Percentiles rank a stretch among this genome's conserved stretches.
Evolutionary conservation across 805 yeast species (phyloP).

Genomic region (Metschnikowia vanudenii): DNA sequence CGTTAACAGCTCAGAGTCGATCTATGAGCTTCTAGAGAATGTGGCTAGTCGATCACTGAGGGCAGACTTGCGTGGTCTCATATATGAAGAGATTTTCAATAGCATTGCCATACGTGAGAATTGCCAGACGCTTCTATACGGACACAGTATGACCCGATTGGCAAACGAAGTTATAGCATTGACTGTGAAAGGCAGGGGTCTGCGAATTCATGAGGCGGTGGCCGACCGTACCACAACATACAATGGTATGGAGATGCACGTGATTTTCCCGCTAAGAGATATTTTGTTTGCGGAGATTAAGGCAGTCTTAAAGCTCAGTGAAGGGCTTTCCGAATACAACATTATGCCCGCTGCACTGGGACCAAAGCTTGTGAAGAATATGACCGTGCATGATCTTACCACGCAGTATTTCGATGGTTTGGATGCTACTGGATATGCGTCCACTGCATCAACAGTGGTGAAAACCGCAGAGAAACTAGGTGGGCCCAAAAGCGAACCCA

Average conservation of each 20-base stretch:
- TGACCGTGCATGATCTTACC: conserved; percentile 80
- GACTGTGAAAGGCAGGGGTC: conserved; percentile 86
- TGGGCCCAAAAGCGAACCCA: conserved; percentile 37
- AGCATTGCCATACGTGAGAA: conserved; percentile 43
- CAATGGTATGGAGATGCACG: conserved; percentile 35
- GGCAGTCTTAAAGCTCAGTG: conserved; percentile 48
- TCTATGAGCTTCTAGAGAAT: conserved; percentile 36
- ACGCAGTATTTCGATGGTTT: conserved; percentile 67
- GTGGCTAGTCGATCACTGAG: conserved; percentile 57
- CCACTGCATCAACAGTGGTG: conserved; percentile 88
- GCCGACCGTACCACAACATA: conserved; percentile 41
- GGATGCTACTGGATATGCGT: conserved; percentile 73
- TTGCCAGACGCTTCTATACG: conserved; percentile 62
- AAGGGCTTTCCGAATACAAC: conserved; percentile 33
- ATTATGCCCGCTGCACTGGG: conserved; percentile 16
- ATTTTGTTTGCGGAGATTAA: conserved; percentile 66
- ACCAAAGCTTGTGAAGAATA: conserved; percentile 55
- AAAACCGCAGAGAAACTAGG: conserved; percentile 80
- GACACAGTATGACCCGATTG: conserved; percentile 77
- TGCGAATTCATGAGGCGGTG: conserved; percentile 52
- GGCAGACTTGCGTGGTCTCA: conserved; percentile 56
- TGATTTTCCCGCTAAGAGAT: conserved; percentile 73
- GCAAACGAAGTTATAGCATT: conserved; percentile 78
- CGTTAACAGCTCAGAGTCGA: conserved; percentile 6
- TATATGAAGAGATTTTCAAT: conserved; percentile 47